phyloP scores from a whole-genome alignment of 352 stramenopile species.

The Blastocystis sp. region DNA sequence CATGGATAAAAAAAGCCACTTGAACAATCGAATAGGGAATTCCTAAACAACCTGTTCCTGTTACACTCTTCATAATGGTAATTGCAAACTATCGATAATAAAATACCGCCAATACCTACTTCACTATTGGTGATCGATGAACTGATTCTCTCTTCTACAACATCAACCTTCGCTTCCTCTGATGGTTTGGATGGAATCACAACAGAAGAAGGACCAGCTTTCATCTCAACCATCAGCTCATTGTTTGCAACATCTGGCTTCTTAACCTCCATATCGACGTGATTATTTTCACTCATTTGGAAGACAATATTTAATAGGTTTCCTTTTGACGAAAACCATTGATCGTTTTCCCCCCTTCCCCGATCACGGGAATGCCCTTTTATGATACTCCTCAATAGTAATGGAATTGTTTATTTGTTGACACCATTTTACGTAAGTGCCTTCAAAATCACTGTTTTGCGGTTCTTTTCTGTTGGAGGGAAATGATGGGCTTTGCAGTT shows the following conservation, averaged over 20 bases:
- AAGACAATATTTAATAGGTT: background rate
- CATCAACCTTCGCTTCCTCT: background rate
- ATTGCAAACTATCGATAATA: constrained; percentile 18
- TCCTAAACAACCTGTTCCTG: constrained; percentile 30
- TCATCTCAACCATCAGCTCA: constrained; percentile 2
- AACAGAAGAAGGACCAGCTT: background rate
- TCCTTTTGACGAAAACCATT: background rate
- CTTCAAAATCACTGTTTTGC: background rate
- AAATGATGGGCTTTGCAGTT: constrained; percentile 11
- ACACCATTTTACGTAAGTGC: background rate
- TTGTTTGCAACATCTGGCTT: constrained; percentile 34
- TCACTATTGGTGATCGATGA: constrained; percentile 16
- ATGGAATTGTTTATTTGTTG: background rate
- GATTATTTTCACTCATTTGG: background rate
- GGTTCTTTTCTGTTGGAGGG: constrained; percentile 13
- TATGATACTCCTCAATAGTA: background rate
- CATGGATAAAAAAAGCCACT: background rate
- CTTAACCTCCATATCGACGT: background rate
- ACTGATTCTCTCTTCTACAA: background rate
- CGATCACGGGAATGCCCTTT: background rate
- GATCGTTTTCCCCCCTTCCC: background rate
- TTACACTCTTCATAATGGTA: constrained; percentile 43
- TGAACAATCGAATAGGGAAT: constrained; percentile 28
- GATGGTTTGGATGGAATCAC: background rate
- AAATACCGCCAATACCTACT: background rate